Percentiles rank a stretch among this genome's conserved stretches.
phyloP scores from a whole-genome alignment of 2,329 filamentous ascomycete genomes.

The Calonectria hawksworthii region DNA sequence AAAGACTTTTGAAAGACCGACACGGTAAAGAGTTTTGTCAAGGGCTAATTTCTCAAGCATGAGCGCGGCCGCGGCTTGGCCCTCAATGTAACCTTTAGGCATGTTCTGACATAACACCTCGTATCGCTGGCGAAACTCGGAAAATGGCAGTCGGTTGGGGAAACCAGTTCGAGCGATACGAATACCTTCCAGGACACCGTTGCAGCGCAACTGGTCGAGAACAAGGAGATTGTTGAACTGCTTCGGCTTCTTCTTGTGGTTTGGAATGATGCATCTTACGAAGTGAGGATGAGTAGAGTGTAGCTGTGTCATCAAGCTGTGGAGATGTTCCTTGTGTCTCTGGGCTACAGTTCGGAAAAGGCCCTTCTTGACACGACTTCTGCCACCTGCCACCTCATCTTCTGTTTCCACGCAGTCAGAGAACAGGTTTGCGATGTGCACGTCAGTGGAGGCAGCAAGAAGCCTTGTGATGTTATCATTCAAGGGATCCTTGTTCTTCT shows the following conservation, averaged over 20 bases:
- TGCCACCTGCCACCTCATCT: constrained; percentile 76
- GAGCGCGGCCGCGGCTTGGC: constrained; percentile 84
- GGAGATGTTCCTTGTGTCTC: constrained; percentile 97
- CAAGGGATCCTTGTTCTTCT: constrained; percentile 98
- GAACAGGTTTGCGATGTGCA: constrained; percentile 88
- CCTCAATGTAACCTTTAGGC: constrained; percentile 92
- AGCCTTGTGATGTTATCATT: constrained; percentile 97
- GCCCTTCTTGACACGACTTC: constrained; percentile 94
- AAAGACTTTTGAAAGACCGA: constrained; percentile 97
- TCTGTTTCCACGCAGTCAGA: constrained; percentile 87
- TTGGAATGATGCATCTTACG: constrained; percentile 96
- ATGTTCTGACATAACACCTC: constrained; percentile 92
- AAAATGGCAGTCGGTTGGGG: constrained; percentile 91
- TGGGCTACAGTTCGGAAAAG: constrained; percentile 97
- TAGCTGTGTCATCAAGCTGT: constrained; percentile 93
- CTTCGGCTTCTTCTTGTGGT: constrained; percentile 97
- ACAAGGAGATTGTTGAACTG: constrained; percentile 93
- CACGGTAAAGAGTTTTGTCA: constrained; percentile 88
- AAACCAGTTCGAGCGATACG: constrained; percentile 97
- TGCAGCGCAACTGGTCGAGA: constrained; percentile 96
- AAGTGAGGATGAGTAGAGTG: constrained; percentile 98
- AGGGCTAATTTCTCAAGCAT: constrained; percentile 92
- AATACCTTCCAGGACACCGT: constrained; percentile 99
- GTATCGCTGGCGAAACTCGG: constrained; percentile 95
- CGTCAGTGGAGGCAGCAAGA: constrained; percentile 84